Conservation (phyloP, 2,329 filamentous ascomycete genomes). For the Ophiostoma quercus region DNA sequence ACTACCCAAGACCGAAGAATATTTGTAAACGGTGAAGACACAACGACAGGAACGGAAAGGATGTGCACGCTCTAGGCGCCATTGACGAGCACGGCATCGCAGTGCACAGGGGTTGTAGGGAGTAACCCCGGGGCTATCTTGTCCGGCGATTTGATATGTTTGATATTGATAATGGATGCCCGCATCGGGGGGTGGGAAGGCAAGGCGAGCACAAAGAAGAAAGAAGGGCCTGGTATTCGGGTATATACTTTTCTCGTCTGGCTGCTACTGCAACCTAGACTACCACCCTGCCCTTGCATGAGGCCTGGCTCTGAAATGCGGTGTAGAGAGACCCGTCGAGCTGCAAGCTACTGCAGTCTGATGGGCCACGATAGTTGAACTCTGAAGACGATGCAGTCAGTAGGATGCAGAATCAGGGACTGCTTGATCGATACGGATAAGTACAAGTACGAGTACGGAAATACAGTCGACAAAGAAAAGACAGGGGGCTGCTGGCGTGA, state of each 20-base stretch:
- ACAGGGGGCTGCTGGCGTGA: background rate
- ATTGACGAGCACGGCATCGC: slow-evolving; percentile 12
- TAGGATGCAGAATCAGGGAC: background rate
- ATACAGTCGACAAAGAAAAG: background rate
- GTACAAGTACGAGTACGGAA: background rate
- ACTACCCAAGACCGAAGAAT: background rate
- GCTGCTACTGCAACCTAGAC: background rate
- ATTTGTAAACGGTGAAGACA: slow-evolving; percentile 2
- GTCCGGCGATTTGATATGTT: background rate
- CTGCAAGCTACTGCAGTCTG: slow-evolving; percentile 16
- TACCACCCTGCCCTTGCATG: slow-evolving; percentile 1
- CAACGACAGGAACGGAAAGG: slow-evolving; percentile 12
- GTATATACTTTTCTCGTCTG: background rate
- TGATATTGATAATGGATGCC: background rate
- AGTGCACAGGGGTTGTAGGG: background rate
- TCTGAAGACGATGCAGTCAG: too few relatives aligned
- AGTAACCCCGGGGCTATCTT: background rate
- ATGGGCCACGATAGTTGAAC: background rate
- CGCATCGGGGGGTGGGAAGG: background rate
- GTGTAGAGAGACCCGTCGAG: slow-evolving; percentile 6
- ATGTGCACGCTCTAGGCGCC: slow-evolving; percentile 18
- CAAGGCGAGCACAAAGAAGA: background rate
- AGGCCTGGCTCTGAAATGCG: slow-evolving; percentile 4
- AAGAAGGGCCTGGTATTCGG: background rate
- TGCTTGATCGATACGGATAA: background rate